Percentiles rank a stretch among this genome's conserved stretches.
phyloP scores from a whole-genome alignment of 2,329 filamentous ascomycete genomes.

The Aspergillus intermedius region DNA sequence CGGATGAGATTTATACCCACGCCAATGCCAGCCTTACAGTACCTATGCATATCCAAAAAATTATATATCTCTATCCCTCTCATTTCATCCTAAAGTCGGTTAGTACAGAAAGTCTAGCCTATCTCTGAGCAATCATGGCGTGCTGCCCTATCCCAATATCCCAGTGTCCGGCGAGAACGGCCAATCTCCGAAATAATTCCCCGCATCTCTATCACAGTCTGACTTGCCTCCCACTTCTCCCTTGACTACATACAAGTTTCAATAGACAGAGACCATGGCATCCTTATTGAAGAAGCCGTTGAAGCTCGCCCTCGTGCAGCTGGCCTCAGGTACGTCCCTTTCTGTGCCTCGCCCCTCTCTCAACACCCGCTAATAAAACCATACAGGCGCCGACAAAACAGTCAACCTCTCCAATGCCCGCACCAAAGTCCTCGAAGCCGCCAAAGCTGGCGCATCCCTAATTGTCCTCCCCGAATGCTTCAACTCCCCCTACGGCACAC shows the following conservation, averaged over 20 bases:
- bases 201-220: neutral
- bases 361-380: conserved; percentile 3
- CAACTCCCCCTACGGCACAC: conserved; percentile 92
- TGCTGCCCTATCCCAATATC: no score
- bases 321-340: conserved; percentile 56
- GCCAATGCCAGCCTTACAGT: no score
- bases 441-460: conserved; percentile 67
- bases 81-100: no score
- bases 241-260: neutral
- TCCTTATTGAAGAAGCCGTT: conserved; percentile 65
- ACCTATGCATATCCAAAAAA: no score
- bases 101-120: no score
- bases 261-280: conserved; percentile 35
- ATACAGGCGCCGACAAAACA: conserved; percentile 66
- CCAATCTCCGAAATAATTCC: neutral
- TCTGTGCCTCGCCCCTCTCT: neutral
- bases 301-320: conserved; percentile 74
- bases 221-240: neutral
- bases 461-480: conserved; percentile 97
- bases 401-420: conserved; percentile 77
- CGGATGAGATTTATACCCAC: no score
- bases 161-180: neutral
- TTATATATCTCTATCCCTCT: no score
- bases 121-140: no score
- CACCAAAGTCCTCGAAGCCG: conserved; percentile 74